A percentile compares a stretch with the other conserved stretches of the same genome.
phyloP scores from a whole-genome alignment of 2,329 filamentous ascomycete species.

The Beauveria australis region DNA sequence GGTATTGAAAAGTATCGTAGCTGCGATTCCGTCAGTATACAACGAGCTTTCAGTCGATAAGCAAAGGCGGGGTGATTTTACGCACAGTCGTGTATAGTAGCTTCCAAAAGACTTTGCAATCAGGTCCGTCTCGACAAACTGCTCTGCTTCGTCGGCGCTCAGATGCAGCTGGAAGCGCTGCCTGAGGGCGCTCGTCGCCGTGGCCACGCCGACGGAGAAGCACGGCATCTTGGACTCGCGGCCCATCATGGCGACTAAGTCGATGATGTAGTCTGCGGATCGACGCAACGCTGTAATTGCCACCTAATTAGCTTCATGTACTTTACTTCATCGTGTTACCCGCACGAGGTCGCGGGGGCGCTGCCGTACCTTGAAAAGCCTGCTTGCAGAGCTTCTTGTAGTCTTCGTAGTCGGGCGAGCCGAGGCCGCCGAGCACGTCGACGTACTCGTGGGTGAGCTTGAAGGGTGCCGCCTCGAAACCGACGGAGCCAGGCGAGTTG shows the following conservation, averaged over 20 bases:
- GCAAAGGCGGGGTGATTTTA: too few species aligned
- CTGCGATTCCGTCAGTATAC: constrained; percentile 30
- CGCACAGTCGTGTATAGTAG: constrained; percentile 79
- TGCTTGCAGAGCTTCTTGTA: constrained; percentile 76
- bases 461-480: constrained; percentile 80
- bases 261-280: constrained; percentile 72
- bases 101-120: constrained; percentile 75
- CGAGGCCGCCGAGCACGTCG: constrained; percentile 68
- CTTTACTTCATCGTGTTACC: not conserved
- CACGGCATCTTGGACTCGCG: constrained; percentile 78
- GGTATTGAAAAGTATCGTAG: constrained; percentile 81
- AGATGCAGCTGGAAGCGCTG: constrained; percentile 76
- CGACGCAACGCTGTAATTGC: constrained; percentile 54
- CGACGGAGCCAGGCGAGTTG: constrained; percentile 75
- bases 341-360: too few species aligned
- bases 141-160: constrained; percentile 72
- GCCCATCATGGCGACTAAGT: constrained; percentile 79
- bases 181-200: constrained; percentile 60
- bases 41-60: too few species aligned
- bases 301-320: not conserved
- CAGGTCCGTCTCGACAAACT: constrained; percentile 72
- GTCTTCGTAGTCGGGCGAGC: constrained; percentile 60
- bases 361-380: constrained; percentile 60
- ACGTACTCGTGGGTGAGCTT: constrained; percentile 83
- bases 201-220: constrained; percentile 64